phyloP scores from a whole-genome alignment of 1,284 basidiomycete species.

The Papiliotrema laurentii region DNA sequence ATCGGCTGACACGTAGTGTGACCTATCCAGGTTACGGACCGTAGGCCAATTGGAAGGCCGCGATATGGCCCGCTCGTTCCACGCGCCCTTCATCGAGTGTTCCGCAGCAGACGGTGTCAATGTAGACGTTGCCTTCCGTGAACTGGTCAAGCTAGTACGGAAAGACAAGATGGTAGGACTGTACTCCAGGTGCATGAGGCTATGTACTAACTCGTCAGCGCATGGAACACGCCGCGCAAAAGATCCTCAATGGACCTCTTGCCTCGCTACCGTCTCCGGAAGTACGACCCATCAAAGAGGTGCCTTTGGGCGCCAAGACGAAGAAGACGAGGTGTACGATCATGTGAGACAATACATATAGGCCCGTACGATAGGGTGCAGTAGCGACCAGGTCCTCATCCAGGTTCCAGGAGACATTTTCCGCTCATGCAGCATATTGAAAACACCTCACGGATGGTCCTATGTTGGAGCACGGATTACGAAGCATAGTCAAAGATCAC shows the following conservation, averaged over 20 bases:
- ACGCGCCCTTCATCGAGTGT: constrained; percentile 55
- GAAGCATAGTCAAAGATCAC: constrained; percentile 43
- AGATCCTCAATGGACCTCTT: background rate
- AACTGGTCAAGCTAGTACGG: constrained; percentile 54
- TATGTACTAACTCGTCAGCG: background rate
- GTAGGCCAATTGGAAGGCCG: constrained; percentile 52
- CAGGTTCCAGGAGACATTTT: no score
- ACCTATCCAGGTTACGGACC: constrained; percentile 52
- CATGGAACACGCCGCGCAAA: background rate
- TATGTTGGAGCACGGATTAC: no score
- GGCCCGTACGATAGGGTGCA: no score
- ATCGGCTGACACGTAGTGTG: constrained; percentile 50
- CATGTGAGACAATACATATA: no score
- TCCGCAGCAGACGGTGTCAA: constrained; percentile 56
- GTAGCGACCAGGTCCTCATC: no score
- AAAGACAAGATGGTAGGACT: constrained; percentile 50
- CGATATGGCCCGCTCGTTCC: constrained; percentile 51
- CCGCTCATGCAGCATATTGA: no score
- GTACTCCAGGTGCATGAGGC: background rate
- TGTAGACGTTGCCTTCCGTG: constrained; percentile 55
- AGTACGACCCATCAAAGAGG: no score
- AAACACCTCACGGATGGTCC: no score
- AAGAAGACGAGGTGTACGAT: no score
- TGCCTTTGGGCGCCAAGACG: no score
- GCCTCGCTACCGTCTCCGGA: background rate